Evolutionary conservation across 2,329 filamentous ascomycete species (phyloP), one percentile per base, ranked within the genome.

Genomic region (Ophiocordyceps camponoti-floridani): DNA sequence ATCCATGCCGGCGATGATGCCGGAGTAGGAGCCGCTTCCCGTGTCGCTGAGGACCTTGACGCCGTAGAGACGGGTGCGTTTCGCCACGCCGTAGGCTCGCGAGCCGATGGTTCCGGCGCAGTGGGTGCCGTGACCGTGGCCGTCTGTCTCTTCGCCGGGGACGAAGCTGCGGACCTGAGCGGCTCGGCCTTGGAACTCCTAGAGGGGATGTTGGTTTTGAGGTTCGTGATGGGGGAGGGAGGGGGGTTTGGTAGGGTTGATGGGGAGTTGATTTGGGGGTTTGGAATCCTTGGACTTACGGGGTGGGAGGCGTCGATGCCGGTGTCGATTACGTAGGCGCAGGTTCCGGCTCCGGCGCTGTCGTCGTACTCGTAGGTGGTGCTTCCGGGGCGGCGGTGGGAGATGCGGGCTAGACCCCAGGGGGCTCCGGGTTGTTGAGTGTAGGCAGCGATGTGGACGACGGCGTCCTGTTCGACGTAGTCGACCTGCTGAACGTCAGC

Each of bases 281-380:
- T n/a, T n/a, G n/a, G n/a, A n/a, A n/a, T n/a, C n/a, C n/a, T n/a
- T 13, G 14, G n/a, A 59, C 63, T 30, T 58, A 55, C 62, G 10
- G 51, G 48, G 49, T 65, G 62, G 4, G 49, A 50, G 4, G 50
- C 35, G 23, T 51, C 53, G 47, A 65, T 61, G 12, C 65, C 65
- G 11, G 64, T 63, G 52, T 68, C 65, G 41, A 69, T 59, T 35
- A 68, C 57, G 48, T 68, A 68, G 18, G 59, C 58, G 33, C 58
- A 66, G 10, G 60, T 60, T 13, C 58, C 62, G 31, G 51, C 50
- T 23, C 61, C 64, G 0, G 60, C 60, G 11, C 51, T 55, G 1
- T 52, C 50, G 44, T 64, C 60, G 46, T 61, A 64, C 43, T 51
- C 47, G 49, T 62, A 65, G 18, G 47, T 48, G 4, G 48, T 52